phyloP scores from a whole-genome alignment of 2,329 filamentous ascomycete species.

The Colletotrichum spaethianum region DNA sequence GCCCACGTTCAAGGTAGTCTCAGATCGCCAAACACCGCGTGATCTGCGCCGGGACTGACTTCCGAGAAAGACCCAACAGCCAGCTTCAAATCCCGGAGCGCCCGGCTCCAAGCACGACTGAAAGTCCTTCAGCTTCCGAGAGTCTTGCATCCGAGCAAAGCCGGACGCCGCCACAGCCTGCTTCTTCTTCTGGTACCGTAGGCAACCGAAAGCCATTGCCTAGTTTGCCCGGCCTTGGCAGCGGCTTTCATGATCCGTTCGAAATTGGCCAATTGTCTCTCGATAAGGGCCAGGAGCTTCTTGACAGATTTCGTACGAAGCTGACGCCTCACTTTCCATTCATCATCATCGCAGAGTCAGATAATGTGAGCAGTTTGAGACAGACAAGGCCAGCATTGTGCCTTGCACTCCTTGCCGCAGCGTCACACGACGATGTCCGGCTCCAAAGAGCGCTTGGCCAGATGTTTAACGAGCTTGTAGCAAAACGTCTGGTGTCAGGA shows the following conservation, averaged over 20 bases:
- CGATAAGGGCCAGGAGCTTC: conserved; percentile 46
- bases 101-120: conserved; percentile 6
- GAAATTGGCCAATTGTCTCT: conserved; percentile 42
- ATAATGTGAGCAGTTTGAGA: conserved; percentile 43
- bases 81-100: conserved; percentile 22
- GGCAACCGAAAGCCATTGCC: background rate
- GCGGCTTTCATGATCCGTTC: conserved; percentile 43
- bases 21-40: background rate
- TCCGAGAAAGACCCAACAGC: conserved; percentile 20
- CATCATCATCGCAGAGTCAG: conserved; percentile 44
- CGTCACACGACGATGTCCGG: conserved; percentile 42
- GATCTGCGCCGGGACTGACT: conserved; percentile 7
- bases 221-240: background rate
- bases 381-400: conserved; percentile 46
- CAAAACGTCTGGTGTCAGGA: conserved; percentile 44
- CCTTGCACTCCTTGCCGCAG: conserved; percentile 49
- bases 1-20: conserved; percentile 38
- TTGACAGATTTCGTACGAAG: conserved; percentile 45
- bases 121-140: conserved; percentile 24
- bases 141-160: conserved; percentile 15
- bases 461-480: conserved; percentile 49
- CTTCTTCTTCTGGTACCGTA: background rate
- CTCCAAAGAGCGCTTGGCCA: conserved; percentile 47
- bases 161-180: conserved; percentile 6
- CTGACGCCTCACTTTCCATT: conserved; percentile 50